These are phyloP conservation scores for Paramarasmius palmivorus DNA, from an alignment of 1,284 basidiomycete genomes.

Conservation along the genomic window DNA sequence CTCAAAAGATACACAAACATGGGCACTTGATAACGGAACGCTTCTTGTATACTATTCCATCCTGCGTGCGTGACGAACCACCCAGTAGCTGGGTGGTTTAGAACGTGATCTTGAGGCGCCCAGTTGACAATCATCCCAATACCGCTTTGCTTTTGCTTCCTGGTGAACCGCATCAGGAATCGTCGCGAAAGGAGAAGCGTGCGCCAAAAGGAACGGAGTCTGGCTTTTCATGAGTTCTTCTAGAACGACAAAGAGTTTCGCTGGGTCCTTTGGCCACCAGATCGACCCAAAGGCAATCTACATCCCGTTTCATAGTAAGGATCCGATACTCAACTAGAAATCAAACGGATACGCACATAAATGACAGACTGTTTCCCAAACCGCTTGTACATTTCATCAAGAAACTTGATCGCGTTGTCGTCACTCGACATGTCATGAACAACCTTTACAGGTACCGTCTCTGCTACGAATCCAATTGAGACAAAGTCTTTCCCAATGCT, in stretches of 20 bases:
- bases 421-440: neutral
- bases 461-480: slow-evolving; percentile 12
- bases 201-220: slow-evolving; percentile 17
- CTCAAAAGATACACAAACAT: neutral
- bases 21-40: slow-evolving; percentile 8
- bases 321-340: neutral
- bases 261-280: slow-evolving; percentile 18
- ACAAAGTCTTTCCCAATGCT: slow-evolving; percentile 13
- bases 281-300: slow-evolving; percentile 24
- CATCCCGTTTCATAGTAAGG: neutral
- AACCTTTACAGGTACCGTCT: slow-evolving; percentile 1
- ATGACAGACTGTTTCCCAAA: slow-evolving; percentile 18
- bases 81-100: slow-evolving; percentile 22
- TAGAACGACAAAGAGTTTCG: slow-evolving; percentile 20
- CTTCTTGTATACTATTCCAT: slow-evolving; percentile 18
- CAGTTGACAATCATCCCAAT: slow-evolving; percentile 18
- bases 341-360: slow-evolving; percentile 16
- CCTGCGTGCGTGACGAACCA: slow-evolving; percentile 26
- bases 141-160: slow-evolving; percentile 16
- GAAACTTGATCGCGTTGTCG: slow-evolving; percentile 13
- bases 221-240: slow-evolving; percentile 17
- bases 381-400: slow-evolving; percentile 14
- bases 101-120: slow-evolving; percentile 23
- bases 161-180: slow-evolving; percentile 8
- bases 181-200: neutral